Conservation (phyloP, 768 basidiomycete genomes). For the Imleria badia region DNA sequence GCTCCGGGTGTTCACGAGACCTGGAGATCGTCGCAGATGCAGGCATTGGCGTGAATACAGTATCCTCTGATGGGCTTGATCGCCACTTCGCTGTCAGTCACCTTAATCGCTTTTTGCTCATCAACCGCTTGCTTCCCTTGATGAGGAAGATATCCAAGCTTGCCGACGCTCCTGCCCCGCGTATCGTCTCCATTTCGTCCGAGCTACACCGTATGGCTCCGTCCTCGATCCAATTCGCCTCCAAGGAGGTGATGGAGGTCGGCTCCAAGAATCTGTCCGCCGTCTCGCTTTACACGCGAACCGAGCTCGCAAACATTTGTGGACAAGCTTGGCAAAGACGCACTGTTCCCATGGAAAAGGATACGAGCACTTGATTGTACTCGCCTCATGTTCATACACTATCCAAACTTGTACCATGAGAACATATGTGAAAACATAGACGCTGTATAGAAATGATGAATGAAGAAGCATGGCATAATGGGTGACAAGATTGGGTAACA, state of each 20-base stretch:
- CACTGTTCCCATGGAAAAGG: slow-evolving; percentile 24
- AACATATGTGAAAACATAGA: background rate
- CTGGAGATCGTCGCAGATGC: background rate
- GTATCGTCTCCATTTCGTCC: slow-evolving; percentile 7
- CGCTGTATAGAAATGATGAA: background rate
- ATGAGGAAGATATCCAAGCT: slow-evolving; percentile 1
- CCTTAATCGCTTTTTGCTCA: too few species aligned
- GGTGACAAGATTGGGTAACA: background rate
- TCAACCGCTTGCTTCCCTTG: too few species aligned
- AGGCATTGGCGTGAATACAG: background rate
- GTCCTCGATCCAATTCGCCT: background rate
- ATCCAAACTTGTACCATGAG: background rate
- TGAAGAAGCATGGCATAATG: background rate
- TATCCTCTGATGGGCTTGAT: background rate
- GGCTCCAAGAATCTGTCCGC: background rate
- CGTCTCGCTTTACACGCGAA: slow-evolving; percentile 5
- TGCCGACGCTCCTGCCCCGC: background rate
- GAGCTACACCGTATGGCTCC: slow-evolving; percentile 1
- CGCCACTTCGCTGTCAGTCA: too few species aligned
- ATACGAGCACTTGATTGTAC: background rate
- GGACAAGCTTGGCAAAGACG: slow-evolving; percentile 19
- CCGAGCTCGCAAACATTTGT: slow-evolving; percentile 4
- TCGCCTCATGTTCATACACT: background rate
- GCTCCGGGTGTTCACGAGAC: background rate
- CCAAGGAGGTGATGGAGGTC: background rate